Conservation (phyloP, 1,284 basidiomycete genomes). For the Ceratobasidium sp. region DNA sequence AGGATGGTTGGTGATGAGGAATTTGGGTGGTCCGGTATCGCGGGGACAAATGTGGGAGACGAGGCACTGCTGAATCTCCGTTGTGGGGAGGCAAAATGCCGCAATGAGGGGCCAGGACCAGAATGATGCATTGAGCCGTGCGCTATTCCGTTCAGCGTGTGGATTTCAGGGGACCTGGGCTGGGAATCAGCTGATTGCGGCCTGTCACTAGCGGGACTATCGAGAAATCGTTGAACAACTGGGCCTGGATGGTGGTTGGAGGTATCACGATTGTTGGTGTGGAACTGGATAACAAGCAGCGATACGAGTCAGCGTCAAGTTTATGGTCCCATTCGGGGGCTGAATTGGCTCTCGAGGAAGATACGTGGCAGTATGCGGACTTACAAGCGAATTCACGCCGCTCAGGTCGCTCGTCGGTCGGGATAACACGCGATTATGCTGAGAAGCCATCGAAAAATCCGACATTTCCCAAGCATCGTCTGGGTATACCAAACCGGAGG, state of each 20-base stretch:
- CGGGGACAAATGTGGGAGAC: slow-evolving; percentile 9
- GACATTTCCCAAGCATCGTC: slow-evolving; percentile 39
- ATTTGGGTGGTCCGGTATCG: slow-evolving; percentile 31
- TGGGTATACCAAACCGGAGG: slow-evolving; percentile 12
- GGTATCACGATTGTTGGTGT: slow-evolving; percentile 30
- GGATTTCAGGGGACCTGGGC: slow-evolving; percentile 32
- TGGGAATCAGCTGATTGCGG: slow-evolving; percentile 38
- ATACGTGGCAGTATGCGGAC: slow-evolving; percentile 44
- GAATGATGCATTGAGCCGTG: background rate
- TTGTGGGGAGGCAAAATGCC: slow-evolving; percentile 38
- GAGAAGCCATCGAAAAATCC: slow-evolving; percentile 41
- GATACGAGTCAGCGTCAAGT: slow-evolving; percentile 30
- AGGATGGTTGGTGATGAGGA: slow-evolving; percentile 32
- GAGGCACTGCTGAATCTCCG: slow-evolving; percentile 38
- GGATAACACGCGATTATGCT: slow-evolving; percentile 36
- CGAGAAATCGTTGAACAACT: slow-evolving; percentile 31
- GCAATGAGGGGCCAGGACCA: slow-evolving; percentile 5
- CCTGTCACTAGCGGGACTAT: slow-evolving; percentile 38
- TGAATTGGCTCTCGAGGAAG: slow-evolving; percentile 19
- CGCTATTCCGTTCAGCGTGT: slow-evolving; percentile 20
- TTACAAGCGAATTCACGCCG: slow-evolving; percentile 41
- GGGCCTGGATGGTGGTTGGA: slow-evolving; percentile 32
- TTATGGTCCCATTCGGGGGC: slow-evolving; percentile 24
- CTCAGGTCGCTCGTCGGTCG: slow-evolving; percentile 41
- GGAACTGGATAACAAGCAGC: slow-evolving; percentile 35